Percentiles rank a stretch among this genome's conserved stretches.
Conservation (phyloP, 305 asterid genomes). For the Galium porrigens region DNA sequence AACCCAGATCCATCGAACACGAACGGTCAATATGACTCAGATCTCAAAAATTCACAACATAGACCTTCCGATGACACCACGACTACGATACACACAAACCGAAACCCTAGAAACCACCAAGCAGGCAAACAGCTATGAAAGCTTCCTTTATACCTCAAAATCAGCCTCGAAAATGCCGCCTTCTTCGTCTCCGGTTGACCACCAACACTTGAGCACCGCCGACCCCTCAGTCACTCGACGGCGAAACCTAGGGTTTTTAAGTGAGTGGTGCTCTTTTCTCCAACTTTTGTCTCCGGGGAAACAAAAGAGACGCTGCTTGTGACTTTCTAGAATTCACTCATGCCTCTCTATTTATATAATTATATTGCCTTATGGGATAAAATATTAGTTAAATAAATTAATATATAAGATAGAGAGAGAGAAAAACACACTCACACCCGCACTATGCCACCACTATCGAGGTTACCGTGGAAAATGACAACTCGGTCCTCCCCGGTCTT, state of each 20-base stretch:
- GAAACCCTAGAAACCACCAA: constrained; percentile 5
- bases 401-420: neutral
- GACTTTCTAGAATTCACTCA: neutral
- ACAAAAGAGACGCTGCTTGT: neutral
- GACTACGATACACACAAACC: neutral
- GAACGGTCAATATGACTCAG: neutral
- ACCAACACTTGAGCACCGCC: neutral
- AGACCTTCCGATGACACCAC: neutral
- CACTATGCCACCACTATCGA: constrained; percentile 4
- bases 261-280: neutral
- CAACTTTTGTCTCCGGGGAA: neutral
- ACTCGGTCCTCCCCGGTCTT: neutral
- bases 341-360: neutral
- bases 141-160: neutral
- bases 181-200: neutral
- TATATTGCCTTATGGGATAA: neutral
- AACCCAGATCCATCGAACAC: constrained; percentile 5
- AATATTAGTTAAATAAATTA: neutral
- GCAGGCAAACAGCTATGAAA: neutral
- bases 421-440: neutral
- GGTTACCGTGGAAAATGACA: neutral
- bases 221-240: neutral
- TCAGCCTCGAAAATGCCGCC: neutral
- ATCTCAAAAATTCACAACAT: neutral
- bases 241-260: neutral